Evolutionary conservation across 306 rosid species (phyloP).

Genomic region (Glycine latifolia): DNA sequence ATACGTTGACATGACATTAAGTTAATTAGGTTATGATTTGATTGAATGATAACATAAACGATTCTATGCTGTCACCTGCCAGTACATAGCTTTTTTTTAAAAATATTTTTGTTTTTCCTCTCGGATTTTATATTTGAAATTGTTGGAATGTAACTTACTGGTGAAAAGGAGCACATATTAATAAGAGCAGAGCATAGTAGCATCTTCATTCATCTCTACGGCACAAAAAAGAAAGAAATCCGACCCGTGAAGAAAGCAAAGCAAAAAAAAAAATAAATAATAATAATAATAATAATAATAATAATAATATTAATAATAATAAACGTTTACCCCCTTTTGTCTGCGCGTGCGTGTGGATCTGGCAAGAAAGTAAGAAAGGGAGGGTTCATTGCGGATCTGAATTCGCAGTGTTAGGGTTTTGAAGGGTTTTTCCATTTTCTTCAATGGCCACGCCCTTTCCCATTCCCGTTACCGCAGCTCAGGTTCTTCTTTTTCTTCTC

Average conservation of each 20-base stretch:
- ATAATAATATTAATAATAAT: not conserved
- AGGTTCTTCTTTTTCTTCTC: slow-evolving; percentile 57
- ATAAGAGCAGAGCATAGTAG: not conserved
- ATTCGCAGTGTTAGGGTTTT: slow-evolving; percentile 60
- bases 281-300: no score
- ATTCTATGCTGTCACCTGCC: no score
- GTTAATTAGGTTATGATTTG: no score
- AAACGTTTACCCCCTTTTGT: not conserved
- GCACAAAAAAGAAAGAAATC: not conserved
- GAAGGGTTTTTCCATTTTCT: slow-evolving; percentile 48
- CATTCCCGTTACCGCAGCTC: slow-evolving; percentile 84
- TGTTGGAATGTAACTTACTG: no score
- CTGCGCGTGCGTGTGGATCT: slow-evolving; percentile 16
- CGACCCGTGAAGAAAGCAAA: not conserved
- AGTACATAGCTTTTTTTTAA: no score
- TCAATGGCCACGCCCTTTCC: slow-evolving; percentile 84
- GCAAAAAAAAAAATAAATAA: no score
- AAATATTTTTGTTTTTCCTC: no score
- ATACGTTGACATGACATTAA: no score
- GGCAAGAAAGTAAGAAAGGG: not conserved
- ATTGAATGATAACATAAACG: no score
- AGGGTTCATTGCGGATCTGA: slow-evolving; percentile 54
- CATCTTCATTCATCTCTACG: not conserved
- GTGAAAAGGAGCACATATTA: no score
- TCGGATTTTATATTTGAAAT: no score